Evolutionary conservation across 1,139 yeast species (phyloP).

Genomic region (Blastobotrys malaysiensis): DNA sequence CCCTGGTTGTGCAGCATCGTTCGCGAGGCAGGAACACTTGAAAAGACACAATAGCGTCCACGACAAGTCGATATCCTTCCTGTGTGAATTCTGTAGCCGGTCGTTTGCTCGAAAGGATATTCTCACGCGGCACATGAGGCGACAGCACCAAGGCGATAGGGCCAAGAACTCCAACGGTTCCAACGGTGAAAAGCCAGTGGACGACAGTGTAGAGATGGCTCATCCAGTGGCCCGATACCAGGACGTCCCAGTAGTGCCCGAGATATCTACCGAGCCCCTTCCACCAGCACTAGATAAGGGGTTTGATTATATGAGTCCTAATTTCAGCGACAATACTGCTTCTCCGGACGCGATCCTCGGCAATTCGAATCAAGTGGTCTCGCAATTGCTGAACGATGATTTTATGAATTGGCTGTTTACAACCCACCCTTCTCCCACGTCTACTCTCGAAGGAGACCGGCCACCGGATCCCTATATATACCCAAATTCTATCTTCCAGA

Average conservation of each 20-base stretch:
- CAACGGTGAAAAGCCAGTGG: not conserved
- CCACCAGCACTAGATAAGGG: not conserved
- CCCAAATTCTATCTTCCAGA: conserved; percentile 4
- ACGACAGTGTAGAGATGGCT: not conserved
- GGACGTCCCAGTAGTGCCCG: not conserved
- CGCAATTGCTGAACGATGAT: conserved; percentile 24
- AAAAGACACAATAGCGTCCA: conserved; percentile 22
- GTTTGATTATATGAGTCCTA: conserved; percentile 14
- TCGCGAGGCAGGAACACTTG: conserved; percentile 24
- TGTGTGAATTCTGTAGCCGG: conserved; percentile 19
- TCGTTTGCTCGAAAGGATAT: conserved; percentile 24
- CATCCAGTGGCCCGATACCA: not conserved
- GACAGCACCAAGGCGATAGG: conserved; percentile 19
- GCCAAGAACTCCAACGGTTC: not conserved
- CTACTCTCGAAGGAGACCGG: not conserved
- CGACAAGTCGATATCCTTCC: conserved; percentile 17
- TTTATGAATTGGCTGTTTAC: conserved; percentile 24
- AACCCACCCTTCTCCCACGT: not conserved
- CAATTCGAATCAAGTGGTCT: conserved; percentile 22
- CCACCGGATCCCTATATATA: not conserved
- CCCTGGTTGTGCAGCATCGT: conserved; percentile 19
- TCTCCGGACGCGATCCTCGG: conserved; percentile 25
- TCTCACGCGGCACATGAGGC: conserved; percentile 19
- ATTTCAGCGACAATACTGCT: conserved; percentile 17
- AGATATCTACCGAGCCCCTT: not conserved